These are phyloP conservation scores for Annulohypoxylon bovei DNA, from an alignment of 495 filamentous ascomycete genomes.

Conservation along the genomic window DNA sequence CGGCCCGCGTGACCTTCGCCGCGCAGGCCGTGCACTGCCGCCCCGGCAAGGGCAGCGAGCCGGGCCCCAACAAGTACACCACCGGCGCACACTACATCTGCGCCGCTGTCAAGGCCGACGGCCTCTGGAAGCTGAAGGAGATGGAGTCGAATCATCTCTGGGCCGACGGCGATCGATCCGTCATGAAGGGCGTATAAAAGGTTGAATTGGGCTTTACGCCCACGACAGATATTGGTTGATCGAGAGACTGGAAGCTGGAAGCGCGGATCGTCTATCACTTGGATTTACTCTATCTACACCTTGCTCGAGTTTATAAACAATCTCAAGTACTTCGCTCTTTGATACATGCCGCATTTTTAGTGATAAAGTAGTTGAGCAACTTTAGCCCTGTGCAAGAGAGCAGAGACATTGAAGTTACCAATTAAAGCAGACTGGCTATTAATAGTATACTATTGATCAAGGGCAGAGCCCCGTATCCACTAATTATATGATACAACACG, in stretches of 20 bases:
- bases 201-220: not conserved
- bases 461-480: too few relatives aligned
- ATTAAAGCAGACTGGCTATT: not conserved
- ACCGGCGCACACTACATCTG: slow-evolving; percentile 13
- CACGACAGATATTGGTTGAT: not conserved
- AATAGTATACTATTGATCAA: not conserved
- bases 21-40: slow-evolving; percentile 9
- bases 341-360: not conserved
- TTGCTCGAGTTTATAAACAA: not conserved
- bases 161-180: slow-evolving; percentile 19
- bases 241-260: too few relatives aligned
- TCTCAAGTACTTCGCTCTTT: not conserved
- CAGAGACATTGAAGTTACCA: not conserved
- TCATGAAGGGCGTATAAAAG: slow-evolving; percentile 6
- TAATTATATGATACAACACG: too few relatives aligned
- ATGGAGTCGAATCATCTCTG: slow-evolving; percentile 8
- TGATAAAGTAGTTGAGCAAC: not conserved
- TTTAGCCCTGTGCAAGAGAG: not conserved
- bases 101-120: slow-evolving; percentile 12
- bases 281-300: not conserved
- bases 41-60: slow-evolving; percentile 21
- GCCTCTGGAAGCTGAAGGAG: slow-evolving; percentile 20
- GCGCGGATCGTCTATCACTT: not conserved
- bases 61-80: slow-evolving; percentile 17
- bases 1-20: slow-evolving; percentile 23